Conservation (phyloP, 2,329 filamentous ascomycete species). For the Madurella fahalii region DNA sequence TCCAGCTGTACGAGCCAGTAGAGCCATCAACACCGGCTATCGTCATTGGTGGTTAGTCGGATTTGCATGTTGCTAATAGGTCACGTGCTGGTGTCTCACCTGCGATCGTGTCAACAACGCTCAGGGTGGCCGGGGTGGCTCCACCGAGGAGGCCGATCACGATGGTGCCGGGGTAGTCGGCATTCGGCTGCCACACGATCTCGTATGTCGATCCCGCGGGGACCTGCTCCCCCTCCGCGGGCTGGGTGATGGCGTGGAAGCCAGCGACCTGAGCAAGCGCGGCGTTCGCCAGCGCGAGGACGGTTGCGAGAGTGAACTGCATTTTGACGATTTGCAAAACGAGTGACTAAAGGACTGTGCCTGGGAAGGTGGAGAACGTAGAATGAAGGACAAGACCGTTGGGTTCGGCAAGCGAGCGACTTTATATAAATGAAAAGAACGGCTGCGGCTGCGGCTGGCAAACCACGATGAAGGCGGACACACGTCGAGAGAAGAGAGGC, state of each 20-base stretch:
- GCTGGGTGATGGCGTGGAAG: conserved; percentile 53
- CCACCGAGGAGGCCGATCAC: conserved; percentile 55
- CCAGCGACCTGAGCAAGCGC: conserved; percentile 46
- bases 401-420: not conserved
- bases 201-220: conserved; percentile 46
- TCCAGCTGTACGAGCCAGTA: conserved; percentile 47
- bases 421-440: conserved; percentile 16
- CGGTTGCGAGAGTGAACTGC: conserved; percentile 47
- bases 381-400: conserved; percentile 14
- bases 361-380: not conserved
- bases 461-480: conserved; percentile 12
- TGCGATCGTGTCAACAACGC: conserved; percentile 40
- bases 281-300: conserved; percentile 49
- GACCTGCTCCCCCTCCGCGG: conserved; percentile 41
- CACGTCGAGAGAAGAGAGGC: conserved; percentile 6
- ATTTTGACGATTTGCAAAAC: conserved; percentile 41
- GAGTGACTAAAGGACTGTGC: not conserved
- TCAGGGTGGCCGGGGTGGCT: conserved; percentile 39
- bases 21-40: conserved; percentile 46
- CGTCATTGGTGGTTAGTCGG: not conserved
- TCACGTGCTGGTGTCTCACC: conserved; percentile 40
- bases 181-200: conserved; percentile 47
- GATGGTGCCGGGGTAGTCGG: conserved; percentile 41
- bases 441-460: conserved; percentile 22
- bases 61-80: not conserved